phyloP scores from a whole-genome alignment of 371 early-diverging fungal genomes.

The Mortierella sp. region DNA sequence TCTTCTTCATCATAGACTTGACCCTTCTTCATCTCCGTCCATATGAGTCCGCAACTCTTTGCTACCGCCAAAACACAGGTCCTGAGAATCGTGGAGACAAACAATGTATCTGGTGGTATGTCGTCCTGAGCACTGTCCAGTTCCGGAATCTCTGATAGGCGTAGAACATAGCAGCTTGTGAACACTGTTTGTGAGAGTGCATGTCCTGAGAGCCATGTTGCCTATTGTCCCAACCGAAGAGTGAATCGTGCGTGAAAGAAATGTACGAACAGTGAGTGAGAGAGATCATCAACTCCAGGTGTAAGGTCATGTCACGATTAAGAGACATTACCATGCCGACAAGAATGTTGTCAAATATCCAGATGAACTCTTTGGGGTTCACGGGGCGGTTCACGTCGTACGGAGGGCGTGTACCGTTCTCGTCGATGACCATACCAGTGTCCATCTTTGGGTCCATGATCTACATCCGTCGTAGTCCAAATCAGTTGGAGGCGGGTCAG shows the following conservation, averaged over 20 bases:
- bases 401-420: slow-evolving; percentile 43
- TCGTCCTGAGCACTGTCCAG: slow-evolving; percentile 1
- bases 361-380: slow-evolving; percentile 62
- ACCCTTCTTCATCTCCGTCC: slow-evolving; percentile 70
- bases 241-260: background rate
- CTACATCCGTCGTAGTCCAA: slow-evolving; percentile 19
- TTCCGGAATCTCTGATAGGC: slow-evolving; percentile 56
- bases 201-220: slow-evolving; percentile 82
- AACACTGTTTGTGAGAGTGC: slow-evolving; percentile 78
- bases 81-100: slow-evolving; percentile 59
- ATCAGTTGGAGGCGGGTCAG: background rate
- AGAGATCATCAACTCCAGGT: too few relatives aligned
- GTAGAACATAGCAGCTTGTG: slow-evolving; percentile 75
- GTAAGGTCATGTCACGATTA: too few relatives aligned
- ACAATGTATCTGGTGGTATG: slow-evolving; percentile 32
- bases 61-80: slow-evolving; percentile 64
- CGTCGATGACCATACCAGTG: slow-evolving; percentile 71
- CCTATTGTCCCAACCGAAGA: slow-evolving; percentile 46
- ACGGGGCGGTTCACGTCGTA: slow-evolving; percentile 60
- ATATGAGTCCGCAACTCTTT: slow-evolving; percentile 67
- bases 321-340: slow-evolving; percentile 62
- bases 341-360: slow-evolving; percentile 74
- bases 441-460: slow-evolving; percentile 91
- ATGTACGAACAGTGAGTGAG: too few relatives aligned
- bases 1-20: slow-evolving; percentile 81